Percentiles rank a stretch among this genome's conserved stretches.
These are phyloP conservation scores for Sclerotinia trifoliorum DNA, from an alignment of 2,329 filamentous ascomycete genomes.

Conservation along the genomic window DNA sequence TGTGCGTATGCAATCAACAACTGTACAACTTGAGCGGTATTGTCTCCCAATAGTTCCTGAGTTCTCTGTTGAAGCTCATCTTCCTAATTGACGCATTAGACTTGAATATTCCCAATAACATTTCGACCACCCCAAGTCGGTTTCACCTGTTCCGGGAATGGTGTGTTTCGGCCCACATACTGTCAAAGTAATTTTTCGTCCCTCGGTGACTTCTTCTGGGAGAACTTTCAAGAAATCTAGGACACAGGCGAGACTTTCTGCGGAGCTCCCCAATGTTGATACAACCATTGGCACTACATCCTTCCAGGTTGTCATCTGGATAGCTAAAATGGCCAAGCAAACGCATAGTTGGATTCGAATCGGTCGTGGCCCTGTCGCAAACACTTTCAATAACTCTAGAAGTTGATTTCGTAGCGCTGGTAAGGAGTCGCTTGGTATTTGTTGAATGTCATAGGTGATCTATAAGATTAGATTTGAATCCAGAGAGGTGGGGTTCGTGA, in stretches of 20 bases:
- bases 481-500: conserved; percentile 2
- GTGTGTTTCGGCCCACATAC: conserved; percentile 73
- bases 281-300: conserved; percentile 84
- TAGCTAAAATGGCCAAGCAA: conserved; percentile 88
- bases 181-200: conserved; percentile 98
- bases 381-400: conserved; percentile 75
- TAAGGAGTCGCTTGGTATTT: conserved; percentile 75
- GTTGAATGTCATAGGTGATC: conserved; percentile 95
- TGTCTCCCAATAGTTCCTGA: conserved; percentile 84
- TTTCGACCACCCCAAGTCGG: conserved; percentile 41
- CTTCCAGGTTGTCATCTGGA: conserved; percentile 95
- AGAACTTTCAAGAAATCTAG: conserved; percentile 96
- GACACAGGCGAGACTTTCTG: conserved; percentile 79
- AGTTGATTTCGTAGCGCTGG: conserved; percentile 79
- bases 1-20: conserved; percentile 88
- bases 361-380: conserved; percentile 76
- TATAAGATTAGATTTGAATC: conserved; percentile 44
- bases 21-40: conserved; percentile 81
- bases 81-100: conserved; percentile 70
- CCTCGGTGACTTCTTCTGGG: conserved; percentile 97
- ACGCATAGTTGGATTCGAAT: conserved; percentile 92
- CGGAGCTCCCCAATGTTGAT: conserved; percentile 70
- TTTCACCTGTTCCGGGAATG: conserved; percentile 44
- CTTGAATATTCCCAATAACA: conserved; percentile 39
- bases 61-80: conserved; percentile 87